phyloP scores from a whole-genome alignment of 2,329 filamentous ascomycete species.

The Penicillium polonicum region DNA sequence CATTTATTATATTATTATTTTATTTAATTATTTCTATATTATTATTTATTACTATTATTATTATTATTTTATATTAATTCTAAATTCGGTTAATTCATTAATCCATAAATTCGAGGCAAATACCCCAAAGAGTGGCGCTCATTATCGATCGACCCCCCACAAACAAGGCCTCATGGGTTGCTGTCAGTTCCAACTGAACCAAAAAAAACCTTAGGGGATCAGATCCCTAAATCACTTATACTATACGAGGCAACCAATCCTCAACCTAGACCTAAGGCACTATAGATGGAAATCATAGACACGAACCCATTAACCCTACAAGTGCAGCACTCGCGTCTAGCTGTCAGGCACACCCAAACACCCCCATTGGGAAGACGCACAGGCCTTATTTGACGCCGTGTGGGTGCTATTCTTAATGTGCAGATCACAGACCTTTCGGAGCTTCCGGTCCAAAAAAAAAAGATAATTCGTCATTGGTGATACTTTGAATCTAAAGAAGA shows the following conservation, averaged over 20 bases:
- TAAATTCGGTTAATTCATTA: too few relatives aligned
- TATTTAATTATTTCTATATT: too few relatives aligned
- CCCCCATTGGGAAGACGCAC: slow-evolving; percentile 6
- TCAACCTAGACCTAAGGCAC: not conserved
- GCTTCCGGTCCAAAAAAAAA: slow-evolving; percentile 5
- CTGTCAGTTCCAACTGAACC: not conserved
- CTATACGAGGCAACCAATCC: slow-evolving; percentile 1
- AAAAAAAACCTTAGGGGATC: slow-evolving; percentile 5
- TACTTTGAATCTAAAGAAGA: not conserved
- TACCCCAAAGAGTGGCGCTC: slow-evolving; percentile 10
- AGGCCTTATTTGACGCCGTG: slow-evolving; percentile 17
- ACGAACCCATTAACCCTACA: not conserved
- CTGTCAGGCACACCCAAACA: slow-evolving; percentile 12
- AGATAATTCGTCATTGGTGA: not conserved
- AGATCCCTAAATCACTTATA: not conserved
- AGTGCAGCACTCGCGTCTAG: slow-evolving; percentile 2
- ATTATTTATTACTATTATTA: not conserved
- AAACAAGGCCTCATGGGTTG: not conserved
- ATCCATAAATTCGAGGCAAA: too few relatives aligned
- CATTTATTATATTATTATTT: not conserved
- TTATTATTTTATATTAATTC: not conserved
- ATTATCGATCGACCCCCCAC: slow-evolving; percentile 21
- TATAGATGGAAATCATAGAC: not conserved
- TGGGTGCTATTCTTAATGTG: slow-evolving; percentile 24
- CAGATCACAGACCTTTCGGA: slow-evolving; percentile 22